Evolutionary conservation across 129 eudicot species (phyloP).

Genomic region (Apium graveolens): DNA sequence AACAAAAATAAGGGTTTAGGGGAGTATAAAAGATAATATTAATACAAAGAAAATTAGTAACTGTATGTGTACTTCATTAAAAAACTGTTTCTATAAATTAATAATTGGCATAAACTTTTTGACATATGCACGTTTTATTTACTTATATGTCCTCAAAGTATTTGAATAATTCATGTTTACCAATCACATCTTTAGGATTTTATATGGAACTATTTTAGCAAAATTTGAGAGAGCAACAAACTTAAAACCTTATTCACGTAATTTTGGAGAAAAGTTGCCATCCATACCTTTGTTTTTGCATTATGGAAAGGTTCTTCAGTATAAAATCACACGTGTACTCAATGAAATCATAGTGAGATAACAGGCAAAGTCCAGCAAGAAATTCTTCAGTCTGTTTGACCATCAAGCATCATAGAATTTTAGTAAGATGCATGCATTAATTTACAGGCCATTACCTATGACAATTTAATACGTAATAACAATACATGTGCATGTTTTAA

Average conservation of each 20-base stretch:
- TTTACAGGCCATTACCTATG: not conserved
- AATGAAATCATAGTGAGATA: conserved; percentile 66
- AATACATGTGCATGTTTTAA: conserved; percentile 1
- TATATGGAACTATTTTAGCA: not conserved
- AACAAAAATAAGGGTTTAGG: not conserved
- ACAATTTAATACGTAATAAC: not conserved
- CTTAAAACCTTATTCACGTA: not conserved
- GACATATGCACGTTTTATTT: not conserved
- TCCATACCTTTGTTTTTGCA: conserved; percentile 84
- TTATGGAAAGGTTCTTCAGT: conserved; percentile 59
- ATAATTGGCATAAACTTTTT: not conserved
- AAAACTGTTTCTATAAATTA: not conserved
- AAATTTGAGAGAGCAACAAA: not conserved
- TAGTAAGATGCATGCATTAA: not conserved
- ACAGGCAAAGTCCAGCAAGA: conserved; percentile 50
- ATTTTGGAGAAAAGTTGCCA: not conserved
- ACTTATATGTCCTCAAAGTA: not conserved
- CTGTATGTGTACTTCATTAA: not conserved
- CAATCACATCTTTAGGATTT: not conserved
- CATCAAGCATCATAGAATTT: conserved; percentile 26
- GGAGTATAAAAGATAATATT: not conserved
- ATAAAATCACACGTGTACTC: conserved; percentile 76
- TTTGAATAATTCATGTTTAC: not conserved
- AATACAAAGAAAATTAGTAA: too few relatives aligned
- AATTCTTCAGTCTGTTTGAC: conserved; percentile 79